A percentile compares a stretch with the other conserved stretches of the same genome.
phyloP scores from a whole-genome alignment of 805 yeast species.

The Candida parachauliodes region DNA sequence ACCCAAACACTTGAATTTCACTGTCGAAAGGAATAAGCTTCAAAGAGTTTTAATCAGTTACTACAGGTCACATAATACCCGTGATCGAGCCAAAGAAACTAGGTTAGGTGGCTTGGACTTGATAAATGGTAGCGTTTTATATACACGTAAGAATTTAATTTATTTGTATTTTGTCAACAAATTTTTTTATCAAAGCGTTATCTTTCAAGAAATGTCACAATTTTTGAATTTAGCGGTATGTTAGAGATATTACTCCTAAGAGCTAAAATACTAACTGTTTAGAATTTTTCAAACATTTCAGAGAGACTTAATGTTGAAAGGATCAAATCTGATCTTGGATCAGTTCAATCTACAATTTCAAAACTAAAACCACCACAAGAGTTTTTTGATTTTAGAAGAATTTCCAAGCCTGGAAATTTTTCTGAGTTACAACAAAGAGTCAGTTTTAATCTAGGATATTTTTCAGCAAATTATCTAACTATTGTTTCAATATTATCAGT shows the following conservation, averaged over 20 bases:
- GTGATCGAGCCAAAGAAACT: too few species aligned
- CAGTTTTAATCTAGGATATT: slow-evolving; percentile 80
- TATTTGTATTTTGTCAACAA: slow-evolving; percentile 3
- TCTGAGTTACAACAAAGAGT: slow-evolving; percentile 88
- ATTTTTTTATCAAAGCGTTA: slow-evolving; percentile 1
- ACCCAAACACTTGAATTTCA: too few species aligned
- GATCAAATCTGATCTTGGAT: slow-evolving; percentile 42
- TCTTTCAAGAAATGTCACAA: slow-evolving; percentile 8
- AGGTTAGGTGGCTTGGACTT: slow-evolving; percentile 1
- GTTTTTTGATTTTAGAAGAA: slow-evolving; percentile 84
- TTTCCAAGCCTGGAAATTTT: slow-evolving; percentile 87
- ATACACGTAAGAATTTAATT: slow-evolving; percentile 5
- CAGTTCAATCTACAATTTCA: slow-evolving; percentile 62
- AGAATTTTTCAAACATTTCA: slow-evolving; percentile 9
- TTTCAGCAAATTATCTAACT: slow-evolving; percentile 78
- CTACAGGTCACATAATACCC: too few species aligned
- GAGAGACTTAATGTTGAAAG: slow-evolving; percentile 47
- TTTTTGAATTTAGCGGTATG: slow-evolving; percentile 12
- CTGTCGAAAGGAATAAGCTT: too few species aligned
- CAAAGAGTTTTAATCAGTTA: too few species aligned
- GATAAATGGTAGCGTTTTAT: background rate
- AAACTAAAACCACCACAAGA: slow-evolving; percentile 87
- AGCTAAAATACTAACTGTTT: background rate
- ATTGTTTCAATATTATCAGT: slow-evolving; percentile 69
- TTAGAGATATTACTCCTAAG: too few species aligned